These are phyloP conservation scores for Fusarium caatingaense DNA, from an alignment of 2,329 filamentous ascomycete genomes.

Conservation along the genomic window DNA sequence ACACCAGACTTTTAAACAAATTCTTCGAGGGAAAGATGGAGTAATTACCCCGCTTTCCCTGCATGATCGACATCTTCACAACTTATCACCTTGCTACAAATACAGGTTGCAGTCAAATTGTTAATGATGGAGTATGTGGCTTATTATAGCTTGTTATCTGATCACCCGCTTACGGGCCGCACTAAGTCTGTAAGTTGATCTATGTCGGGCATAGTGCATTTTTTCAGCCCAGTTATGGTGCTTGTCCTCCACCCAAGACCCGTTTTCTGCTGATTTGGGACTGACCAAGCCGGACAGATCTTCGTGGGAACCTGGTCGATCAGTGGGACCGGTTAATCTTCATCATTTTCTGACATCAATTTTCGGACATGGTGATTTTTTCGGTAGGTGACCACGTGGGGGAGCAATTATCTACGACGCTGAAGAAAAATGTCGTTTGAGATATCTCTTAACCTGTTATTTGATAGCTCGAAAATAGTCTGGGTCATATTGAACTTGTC, in stretches of 20 bases:
- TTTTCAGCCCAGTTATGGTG: not conserved
- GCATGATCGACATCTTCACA: not conserved
- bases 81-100: not conserved
- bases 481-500: no score
- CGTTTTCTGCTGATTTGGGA: not conserved
- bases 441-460: no score
- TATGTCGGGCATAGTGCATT: not conserved
- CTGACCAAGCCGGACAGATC: not conserved
- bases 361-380: not conserved
- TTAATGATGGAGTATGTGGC: not conserved
- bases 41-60: not conserved
- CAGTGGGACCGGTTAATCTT: not conserved
- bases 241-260: not conserved
- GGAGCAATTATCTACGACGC: rapidly evolving
- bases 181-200: not conserved
- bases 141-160: not conserved
- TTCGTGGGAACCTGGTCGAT: not conserved
- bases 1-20: not conserved
- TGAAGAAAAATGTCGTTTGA: rapidly evolving
- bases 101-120: not conserved
- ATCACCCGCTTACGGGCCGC: not conserved
- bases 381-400: not conserved
- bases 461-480: no score
- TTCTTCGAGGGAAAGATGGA: no score
- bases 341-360: not conserved